Percentiles rank a stretch among this genome's conserved stretches.
Conservation (phyloP, 768 basidiomycete species). For the Lactarius pseudohatsudake region DNA sequence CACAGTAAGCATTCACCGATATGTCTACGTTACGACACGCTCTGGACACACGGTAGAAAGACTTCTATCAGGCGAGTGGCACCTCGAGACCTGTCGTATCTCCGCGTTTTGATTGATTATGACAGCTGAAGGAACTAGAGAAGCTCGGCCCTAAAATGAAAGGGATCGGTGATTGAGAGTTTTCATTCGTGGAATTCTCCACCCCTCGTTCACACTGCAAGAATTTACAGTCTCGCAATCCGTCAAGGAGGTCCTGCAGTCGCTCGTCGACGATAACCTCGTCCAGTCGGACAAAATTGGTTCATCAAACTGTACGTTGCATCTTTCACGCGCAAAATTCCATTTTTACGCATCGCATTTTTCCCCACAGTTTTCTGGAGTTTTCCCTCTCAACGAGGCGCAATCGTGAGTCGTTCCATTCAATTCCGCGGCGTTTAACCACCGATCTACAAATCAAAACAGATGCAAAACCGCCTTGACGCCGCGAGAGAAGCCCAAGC, state of each 20-base stretch:
- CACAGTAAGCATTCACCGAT: constrained; percentile 48
- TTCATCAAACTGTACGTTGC: constrained; percentile 80
- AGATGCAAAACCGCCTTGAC: constrained; percentile 60
- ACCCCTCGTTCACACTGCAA: not conserved
- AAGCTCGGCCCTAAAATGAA: constrained; percentile 87
- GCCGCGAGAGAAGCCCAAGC: constrained; percentile 48
- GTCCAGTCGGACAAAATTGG: constrained; percentile 92
- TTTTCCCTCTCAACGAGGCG: constrained; percentile 86
- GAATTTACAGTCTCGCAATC: constrained; percentile 70
- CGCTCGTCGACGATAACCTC: constrained; percentile 81
- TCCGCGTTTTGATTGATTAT: not conserved
- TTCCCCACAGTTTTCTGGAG: constrained; percentile 81
- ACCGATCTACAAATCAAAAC: not conserved
- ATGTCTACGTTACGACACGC: not conserved
- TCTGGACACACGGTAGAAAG: constrained; percentile 51
- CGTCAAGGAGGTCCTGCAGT: constrained; percentile 89
- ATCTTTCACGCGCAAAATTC: constrained; percentile 27
- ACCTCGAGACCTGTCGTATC: not conserved
- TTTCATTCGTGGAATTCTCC: not conserved
- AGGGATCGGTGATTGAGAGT: constrained; percentile 68
- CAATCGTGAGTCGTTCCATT: constrained; percentile 50
- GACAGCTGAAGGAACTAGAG: constrained; percentile 86
- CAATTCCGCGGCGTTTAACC: not conserved
- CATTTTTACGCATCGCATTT: constrained; percentile 28
- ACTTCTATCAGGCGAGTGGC: constrained; percentile 66